Evolutionary conservation across 129 eudicot genomes (phyloP), one percentile per base, ranked within the genome.

Genomic region (Flaveria linearis): DNA sequence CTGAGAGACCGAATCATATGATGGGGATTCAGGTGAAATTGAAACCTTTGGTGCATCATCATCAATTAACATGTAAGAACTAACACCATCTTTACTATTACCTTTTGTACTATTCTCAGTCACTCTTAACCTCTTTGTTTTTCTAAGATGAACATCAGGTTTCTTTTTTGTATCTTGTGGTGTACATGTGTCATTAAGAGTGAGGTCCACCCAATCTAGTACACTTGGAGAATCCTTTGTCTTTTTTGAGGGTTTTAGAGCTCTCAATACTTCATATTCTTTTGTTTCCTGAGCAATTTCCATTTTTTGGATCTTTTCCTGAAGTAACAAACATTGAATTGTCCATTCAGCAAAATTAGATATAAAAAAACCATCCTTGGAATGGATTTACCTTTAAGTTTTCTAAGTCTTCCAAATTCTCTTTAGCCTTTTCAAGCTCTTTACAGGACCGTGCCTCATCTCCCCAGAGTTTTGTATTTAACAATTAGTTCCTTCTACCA

Each of bases 381-480:
- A n/a, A 75, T n/a, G 16, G 8, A 69, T 75, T 77, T 89, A 85
- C 99, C 88, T 91, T 86, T 73, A 86, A 81, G 14, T 87, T 87
- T 61, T 73, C 72, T 55, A 86, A 81, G 17, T 87, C 86, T 56
- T 66, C 69, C 41, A 87, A 69, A 76, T 89, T 87, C 30, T 83
- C 89, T 22, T 84, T 80, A 41, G 92, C 86, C 25, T 95, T 89
- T 81, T 87, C 89, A 56, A 91, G 97, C 84, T 95, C 83, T 43
- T n/a, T 62, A 25, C 68, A 75, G 20, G 82, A 83, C 47, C 84
- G 90, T 14, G 88, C 92, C 73, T 89, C 96, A 43, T 96, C 92
- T 79, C 91, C n/a, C 96, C 10, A 86, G 77, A 58, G 71, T 17
- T n/a, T 78, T 83, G 91, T 90, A 91, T 75, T 91, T 95, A 51